phyloP scores from a whole-genome alignment of 352 stramenopile species.

The Detonula confervacea region DNA sequence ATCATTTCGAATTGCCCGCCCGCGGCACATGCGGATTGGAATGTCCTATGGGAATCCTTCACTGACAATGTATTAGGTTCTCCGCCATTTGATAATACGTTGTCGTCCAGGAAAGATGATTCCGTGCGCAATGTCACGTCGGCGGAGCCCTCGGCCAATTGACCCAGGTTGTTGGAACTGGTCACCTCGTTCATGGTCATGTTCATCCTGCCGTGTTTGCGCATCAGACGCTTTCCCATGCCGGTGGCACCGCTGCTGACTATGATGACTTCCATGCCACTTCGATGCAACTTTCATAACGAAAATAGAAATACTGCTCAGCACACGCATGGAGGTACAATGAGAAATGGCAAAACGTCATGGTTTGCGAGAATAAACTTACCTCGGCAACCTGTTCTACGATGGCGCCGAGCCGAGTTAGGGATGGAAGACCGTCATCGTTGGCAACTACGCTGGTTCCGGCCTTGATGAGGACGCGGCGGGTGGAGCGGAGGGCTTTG shows the following conservation, averaged over 20 bases:
- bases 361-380: background rate
- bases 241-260: constrained; percentile 91
- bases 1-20: constrained; percentile 97
- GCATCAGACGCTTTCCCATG: constrained; percentile 92
- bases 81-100: too few species aligned
- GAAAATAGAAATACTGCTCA: background rate
- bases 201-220: constrained; percentile 91
- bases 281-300: constrained; percentile 84
- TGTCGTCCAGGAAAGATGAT: too few species aligned
- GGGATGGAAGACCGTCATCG: constrained; percentile 89
- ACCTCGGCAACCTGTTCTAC: constrained; percentile 91
- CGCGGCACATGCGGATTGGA: constrained; percentile 87
- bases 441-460: constrained; percentile 95
- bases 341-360: too few species aligned
- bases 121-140: too few species aligned
- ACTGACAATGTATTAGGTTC: too few species aligned
- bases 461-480: constrained; percentile 94
- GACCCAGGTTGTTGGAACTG: constrained; percentile 86
- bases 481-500: constrained; percentile 58
- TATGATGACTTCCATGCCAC: constrained; percentile 89
- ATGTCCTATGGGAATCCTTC: constrained; percentile 83
- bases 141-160: background rate
- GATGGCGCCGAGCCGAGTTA: constrained; percentile 88
- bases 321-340: background rate
- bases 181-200: constrained; percentile 90